Conservation (phyloP, 2,329 filamentous ascomycete genomes). For the Fusarium sp. region DNA sequence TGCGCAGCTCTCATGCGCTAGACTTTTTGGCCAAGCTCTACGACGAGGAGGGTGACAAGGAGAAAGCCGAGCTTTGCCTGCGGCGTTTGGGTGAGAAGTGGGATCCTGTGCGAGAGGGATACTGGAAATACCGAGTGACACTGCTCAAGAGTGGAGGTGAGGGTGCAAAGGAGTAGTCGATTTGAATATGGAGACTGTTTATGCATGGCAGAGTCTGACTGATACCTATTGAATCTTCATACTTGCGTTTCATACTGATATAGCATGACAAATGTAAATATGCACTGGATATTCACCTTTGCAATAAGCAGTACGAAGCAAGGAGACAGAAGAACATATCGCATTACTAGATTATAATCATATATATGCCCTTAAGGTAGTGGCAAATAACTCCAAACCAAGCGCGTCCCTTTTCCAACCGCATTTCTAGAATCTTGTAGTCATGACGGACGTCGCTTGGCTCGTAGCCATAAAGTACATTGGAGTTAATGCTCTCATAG, state of each 20-base stretch:
- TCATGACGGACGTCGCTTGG: conserved; percentile 46
- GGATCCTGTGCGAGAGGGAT: conserved; percentile 91
- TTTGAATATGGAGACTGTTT: neutral
- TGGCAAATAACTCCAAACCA: conserved; percentile 40
- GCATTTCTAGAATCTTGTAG: conserved; percentile 30
- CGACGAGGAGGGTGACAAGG: conserved; percentile 67
- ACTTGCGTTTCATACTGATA: neutral
- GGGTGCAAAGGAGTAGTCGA: conserved; percentile 21
- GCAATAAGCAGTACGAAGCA: neutral
- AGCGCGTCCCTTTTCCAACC: conserved; percentile 34
- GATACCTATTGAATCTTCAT: neutral
- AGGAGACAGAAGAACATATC: conserved; percentile 35
- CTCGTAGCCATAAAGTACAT: conserved; percentile 44
- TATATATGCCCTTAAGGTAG: conserved; percentile 41
- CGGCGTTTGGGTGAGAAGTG: conserved; percentile 84
- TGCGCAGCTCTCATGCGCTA: conserved; percentile 76
- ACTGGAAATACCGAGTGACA: conserved; percentile 79
- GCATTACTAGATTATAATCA: conserved; percentile 50
- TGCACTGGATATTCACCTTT: neutral
- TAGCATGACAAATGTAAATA: neutral
- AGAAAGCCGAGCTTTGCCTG: conserved; percentile 78
- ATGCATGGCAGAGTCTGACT: neutral
- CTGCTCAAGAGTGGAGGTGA: conserved; percentile 44
- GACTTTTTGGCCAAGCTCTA: conserved; percentile 81
- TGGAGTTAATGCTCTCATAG: conserved; percentile 22